These are phyloP conservation scores for Linnemannia hyalina DNA, from an alignment of 192 early-diverging fungal genomes.

Conservation along the genomic window DNA sequence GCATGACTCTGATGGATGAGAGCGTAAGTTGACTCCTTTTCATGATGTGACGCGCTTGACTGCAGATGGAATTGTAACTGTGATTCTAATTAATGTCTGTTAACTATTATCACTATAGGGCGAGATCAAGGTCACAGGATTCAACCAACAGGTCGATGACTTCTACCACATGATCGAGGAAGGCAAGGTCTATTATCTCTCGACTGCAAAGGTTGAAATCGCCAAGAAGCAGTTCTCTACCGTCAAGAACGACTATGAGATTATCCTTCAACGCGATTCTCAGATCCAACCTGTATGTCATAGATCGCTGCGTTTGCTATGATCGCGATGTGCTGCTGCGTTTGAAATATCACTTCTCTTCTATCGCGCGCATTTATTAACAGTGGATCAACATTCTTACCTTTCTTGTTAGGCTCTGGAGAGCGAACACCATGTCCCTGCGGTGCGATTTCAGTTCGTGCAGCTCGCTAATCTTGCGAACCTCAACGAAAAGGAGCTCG, in stretches of 20 bases:
- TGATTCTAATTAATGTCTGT: background rate
- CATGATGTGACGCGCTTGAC: background rate
- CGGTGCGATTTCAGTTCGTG: constrained; percentile 76
- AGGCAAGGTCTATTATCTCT: constrained; percentile 86
- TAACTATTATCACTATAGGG: constrained; percentile 63
- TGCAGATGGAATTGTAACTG: background rate
- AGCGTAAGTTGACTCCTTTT: constrained; percentile 67
- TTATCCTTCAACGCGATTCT: constrained; percentile 81
- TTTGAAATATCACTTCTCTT: background rate
- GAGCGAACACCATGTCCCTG: constrained; percentile 59
- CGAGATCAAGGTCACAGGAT: constrained; percentile 95
- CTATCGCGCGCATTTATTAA: background rate
- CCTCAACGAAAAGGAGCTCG: constrained; percentile 74
- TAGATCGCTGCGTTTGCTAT: background rate
- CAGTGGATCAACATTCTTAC: background rate
- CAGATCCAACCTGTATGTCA: constrained; percentile 66
- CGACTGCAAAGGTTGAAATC: constrained; percentile 82
- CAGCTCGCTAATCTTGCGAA: constrained; percentile 74
- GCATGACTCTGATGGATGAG: constrained; percentile 88
- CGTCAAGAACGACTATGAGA: constrained; percentile 93
- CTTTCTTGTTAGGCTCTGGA: constrained; percentile 65
- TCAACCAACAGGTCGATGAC: constrained; percentile 87
- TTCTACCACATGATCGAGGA: constrained; percentile 85
- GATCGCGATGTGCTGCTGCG: background rate
- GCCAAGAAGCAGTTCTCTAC: constrained; percentile 89